A percentile compares a stretch with the other conserved stretches of the same genome.
Conservation (phyloP, 2,329 filamentous ascomycete species). For the Paraphoma sp. region DNA sequence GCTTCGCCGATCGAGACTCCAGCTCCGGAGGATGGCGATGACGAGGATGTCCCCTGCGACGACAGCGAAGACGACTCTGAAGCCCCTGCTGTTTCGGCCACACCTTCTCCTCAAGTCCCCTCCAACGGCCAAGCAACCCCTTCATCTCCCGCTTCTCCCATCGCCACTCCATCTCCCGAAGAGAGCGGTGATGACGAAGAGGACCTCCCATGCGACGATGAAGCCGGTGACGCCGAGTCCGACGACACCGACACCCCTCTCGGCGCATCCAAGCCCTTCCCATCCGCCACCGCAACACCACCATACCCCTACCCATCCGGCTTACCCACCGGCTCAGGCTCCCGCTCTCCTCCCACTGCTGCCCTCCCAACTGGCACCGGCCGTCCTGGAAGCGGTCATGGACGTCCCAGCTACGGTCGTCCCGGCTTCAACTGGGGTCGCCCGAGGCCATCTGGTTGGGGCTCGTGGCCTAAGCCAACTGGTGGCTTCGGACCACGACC, state of each 20-base stretch:
- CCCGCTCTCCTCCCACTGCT: constrained; percentile 2
- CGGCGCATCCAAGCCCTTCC: constrained; percentile 1
- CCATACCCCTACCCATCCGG: constrained; percentile 2
- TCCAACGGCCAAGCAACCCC: constrained; percentile 7
- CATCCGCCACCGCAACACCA: constrained; percentile 1
- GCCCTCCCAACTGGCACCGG: constrained; percentile 10
- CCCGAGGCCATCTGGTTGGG: constrained; percentile 18
- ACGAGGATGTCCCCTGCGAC: not conserved
- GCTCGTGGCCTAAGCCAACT: constrained; percentile 14
- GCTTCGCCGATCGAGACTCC: constrained; percentile 5
- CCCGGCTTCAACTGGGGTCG: constrained; percentile 23
- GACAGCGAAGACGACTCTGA: constrained; percentile 5
- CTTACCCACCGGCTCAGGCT: constrained; percentile 2
- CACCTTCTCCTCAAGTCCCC: not conserved
- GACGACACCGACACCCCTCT: not conserved
- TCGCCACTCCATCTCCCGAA: not conserved
- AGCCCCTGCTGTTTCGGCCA: not conserved
- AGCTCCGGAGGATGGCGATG: not conserved
- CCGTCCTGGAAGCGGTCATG: constrained; percentile 6
- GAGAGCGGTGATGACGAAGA: constrained; percentile 4
- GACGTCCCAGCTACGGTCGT: not conserved
- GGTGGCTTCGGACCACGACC: constrained; percentile 7
- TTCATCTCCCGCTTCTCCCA: constrained; percentile 2
- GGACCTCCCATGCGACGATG: constrained; percentile 10
- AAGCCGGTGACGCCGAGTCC: not conserved